A percentile compares a stretch with the other conserved stretches of the same genome.
Conservation (phyloP, 306 rosid species). For the Betula pendula region DNA sequence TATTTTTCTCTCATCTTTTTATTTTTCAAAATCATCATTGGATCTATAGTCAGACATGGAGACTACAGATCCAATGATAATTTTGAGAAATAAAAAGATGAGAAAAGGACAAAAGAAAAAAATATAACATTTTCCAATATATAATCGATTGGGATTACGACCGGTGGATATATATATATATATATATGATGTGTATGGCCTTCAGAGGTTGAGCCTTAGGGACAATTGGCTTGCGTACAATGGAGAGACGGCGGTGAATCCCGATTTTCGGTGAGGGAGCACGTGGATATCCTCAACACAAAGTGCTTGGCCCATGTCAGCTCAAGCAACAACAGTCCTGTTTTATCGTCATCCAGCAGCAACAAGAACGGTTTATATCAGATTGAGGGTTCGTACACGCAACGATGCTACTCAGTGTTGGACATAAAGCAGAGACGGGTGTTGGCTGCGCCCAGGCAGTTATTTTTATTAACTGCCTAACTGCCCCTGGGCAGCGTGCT, state of each 20-base stretch:
- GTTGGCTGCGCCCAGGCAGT: too few species aligned
- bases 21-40: too few species aligned
- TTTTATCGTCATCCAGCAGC: neutral
- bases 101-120: too few species aligned
- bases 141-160: neutral
- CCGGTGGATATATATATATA: neutral
- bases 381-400: conserved; percentile 63
- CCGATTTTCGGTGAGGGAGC: conserved; percentile 45
- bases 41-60: too few species aligned
- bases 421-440: conserved; percentile 46
- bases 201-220: conserved; percentile 56
- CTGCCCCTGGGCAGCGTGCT: too few species aligned
- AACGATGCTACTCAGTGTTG: conserved; percentile 54
- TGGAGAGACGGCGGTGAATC: conserved; percentile 50
- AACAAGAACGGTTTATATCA: conserved; percentile 36
- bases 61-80: too few species aligned
- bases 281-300: conserved; percentile 39
- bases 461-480: too few species aligned
- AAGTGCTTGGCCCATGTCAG: conserved; percentile 53
- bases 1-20: too few species aligned
- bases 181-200: neutral
- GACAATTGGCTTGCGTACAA: conserved; percentile 69
- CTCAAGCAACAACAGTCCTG: neutral
- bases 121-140: too few species aligned
- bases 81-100: too few species aligned